Percentiles rank a stretch among this genome's conserved stretches.
Conservation (phyloP, 345 rosid genomes). For the Raphanus raphanistrum region DNA sequence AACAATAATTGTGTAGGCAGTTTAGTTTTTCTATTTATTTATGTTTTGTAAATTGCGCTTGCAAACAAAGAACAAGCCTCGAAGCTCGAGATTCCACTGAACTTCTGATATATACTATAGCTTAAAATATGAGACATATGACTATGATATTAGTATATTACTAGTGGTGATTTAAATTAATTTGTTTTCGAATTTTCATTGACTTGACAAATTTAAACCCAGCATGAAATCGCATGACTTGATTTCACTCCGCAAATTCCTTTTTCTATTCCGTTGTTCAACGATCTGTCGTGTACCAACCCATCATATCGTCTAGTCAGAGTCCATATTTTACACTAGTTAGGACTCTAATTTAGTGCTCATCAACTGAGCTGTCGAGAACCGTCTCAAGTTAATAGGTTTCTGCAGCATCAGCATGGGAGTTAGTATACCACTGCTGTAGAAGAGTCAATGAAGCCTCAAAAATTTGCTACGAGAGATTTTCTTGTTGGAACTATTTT, state of each 20-base stretch:
- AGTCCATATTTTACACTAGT: background rate
- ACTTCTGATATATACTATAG: slow-evolving; percentile 14
- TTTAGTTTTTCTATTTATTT: background rate
- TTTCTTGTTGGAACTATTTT: too few relatives aligned
- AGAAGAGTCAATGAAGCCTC: background rate
- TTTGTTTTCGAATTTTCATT: background rate
- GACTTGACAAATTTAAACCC: background rate
- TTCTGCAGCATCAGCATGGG: background rate
- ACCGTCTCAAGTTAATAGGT: background rate
- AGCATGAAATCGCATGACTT: background rate
- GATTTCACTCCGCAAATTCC: background rate
- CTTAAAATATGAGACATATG: slow-evolving; percentile 3
- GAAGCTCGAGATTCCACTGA: slow-evolving; percentile 36
- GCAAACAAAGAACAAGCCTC: slow-evolving; percentile 27
- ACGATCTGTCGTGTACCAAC: background rate
- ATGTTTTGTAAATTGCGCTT: background rate
- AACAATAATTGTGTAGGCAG: slow-evolving; percentile 17
- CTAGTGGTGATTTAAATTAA: background rate
- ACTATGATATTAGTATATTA: background rate
- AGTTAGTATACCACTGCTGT: background rate
- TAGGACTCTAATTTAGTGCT: background rate
- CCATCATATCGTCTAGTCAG: background rate
- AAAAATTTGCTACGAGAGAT: background rate
- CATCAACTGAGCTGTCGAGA: background rate
- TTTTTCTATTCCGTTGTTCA: background rate